phyloP scores from a whole-genome alignment of 129 eudicot genomes.

The Arctium minus region DNA sequence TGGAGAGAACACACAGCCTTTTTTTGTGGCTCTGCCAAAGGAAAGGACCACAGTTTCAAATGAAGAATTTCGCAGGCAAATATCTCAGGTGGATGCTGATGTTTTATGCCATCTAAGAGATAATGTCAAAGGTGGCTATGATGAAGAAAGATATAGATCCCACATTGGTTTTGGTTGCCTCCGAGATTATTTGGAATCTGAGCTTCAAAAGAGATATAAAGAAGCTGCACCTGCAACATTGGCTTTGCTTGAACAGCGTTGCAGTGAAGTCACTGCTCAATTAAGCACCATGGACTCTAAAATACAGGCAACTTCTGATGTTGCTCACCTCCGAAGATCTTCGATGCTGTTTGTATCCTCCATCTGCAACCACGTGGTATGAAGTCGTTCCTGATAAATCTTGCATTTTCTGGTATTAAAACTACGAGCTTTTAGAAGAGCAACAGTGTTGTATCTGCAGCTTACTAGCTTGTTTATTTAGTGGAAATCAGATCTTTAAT shows the following conservation, averaged over 20 bases:
- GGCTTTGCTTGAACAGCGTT: slow-evolving; percentile 92
- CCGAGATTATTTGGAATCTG: slow-evolving; percentile 81
- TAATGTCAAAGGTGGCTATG: slow-evolving; percentile 84
- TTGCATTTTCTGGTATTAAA: neutral
- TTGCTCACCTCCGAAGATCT: slow-evolving; percentile 79
- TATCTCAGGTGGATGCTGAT: slow-evolving; percentile 81
- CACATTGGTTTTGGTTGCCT: slow-evolving; percentile 80
- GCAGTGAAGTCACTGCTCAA: slow-evolving; percentile 82
- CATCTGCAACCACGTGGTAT: slow-evolving; percentile 79
- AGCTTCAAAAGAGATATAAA: slow-evolving; percentile 87
- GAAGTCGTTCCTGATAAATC: neutral
- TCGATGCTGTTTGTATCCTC: slow-evolving; percentile 87
- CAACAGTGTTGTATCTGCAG: too few relatives aligned
- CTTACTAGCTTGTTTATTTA: too few relatives aligned
- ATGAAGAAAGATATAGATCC: slow-evolving; percentile 82
- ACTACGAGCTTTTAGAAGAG: too few relatives aligned
- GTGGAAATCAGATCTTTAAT: too few relatives aligned
- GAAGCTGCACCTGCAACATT: slow-evolving; percentile 97
- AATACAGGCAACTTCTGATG: slow-evolving; percentile 81
- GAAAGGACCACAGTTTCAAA: slow-evolving; percentile 72
- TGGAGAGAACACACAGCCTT: slow-evolving; percentile 83
- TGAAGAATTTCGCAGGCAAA: slow-evolving; percentile 89
- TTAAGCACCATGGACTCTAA: slow-evolving; percentile 64
- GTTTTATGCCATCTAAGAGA: slow-evolving; percentile 61
- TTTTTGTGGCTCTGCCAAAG: slow-evolving; percentile 89